phyloP scores from a whole-genome alignment of 164 flowering plant species.

The Stephania yunnanensis region DNA sequence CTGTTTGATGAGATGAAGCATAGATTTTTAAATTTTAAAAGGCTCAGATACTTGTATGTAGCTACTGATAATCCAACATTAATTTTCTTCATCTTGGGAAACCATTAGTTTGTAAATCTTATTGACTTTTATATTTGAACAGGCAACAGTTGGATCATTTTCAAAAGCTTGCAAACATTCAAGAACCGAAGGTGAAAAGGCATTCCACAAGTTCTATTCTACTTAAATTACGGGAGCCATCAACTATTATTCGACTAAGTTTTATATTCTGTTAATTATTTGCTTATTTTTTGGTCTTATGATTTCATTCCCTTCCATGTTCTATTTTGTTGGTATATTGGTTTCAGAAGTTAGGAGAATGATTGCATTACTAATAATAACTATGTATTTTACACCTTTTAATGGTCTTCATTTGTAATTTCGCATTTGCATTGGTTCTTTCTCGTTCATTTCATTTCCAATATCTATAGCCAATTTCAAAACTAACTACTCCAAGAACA shows the following conservation, averaged over 20 bases:
- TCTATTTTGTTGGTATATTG: background rate
- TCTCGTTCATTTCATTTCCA: constrained; percentile 5
- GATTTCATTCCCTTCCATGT: background rate
- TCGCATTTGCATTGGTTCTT: background rate
- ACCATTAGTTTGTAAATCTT: constrained; percentile 11
- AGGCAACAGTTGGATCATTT: constrained; percentile 68
- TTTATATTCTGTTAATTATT: too few species aligned
- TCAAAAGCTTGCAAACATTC: constrained; percentile 56
- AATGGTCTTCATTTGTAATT: background rate
- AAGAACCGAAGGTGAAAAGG: constrained; percentile 74
- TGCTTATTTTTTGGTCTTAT: background rate
- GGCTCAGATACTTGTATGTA: constrained; percentile 66
- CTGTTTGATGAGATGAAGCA: constrained; percentile 54
- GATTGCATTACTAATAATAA: background rate
- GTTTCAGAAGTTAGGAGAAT: background rate
- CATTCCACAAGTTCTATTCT: background rate
- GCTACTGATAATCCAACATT: background rate
- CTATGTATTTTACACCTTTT: background rate
- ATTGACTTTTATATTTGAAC: constrained; percentile 14
- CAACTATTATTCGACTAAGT: too few species aligned
- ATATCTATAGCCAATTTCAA: background rate
- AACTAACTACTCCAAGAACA: constrained; percentile 39
- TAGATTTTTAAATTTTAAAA: constrained; percentile 70
- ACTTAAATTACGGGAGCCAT: background rate
- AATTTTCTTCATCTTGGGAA: constrained; percentile 7